These are phyloP conservation scores for Echinochloa phyllopogon DNA, from an alignment of 176 grass and related monocot species.

Conservation along the genomic window DNA sequence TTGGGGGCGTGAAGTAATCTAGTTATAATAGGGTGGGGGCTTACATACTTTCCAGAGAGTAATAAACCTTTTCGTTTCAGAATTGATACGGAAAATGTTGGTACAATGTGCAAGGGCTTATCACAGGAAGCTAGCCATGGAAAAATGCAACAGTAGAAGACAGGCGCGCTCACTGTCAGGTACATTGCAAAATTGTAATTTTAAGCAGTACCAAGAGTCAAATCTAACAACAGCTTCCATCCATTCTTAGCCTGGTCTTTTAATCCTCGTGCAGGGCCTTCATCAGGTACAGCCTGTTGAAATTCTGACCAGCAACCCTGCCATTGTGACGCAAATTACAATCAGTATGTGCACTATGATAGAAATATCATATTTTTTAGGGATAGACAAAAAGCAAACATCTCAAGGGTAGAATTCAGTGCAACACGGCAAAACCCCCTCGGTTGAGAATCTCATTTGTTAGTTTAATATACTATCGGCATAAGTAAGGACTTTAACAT, in stretches of 20 bases:
- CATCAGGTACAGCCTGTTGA: conserved; percentile 81
- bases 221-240: conserved; percentile 28
- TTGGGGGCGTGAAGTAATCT: too few relatives aligned
- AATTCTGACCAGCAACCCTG: conserved; percentile 88
- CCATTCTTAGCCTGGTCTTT: conserved; percentile 30
- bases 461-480: neutral
- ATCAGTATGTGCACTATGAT: neutral
- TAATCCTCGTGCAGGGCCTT: conserved; percentile 91
- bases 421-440: neutral
- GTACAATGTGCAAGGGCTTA: neutral
- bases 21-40: too few relatives aligned
- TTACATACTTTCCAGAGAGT: too few relatives aligned
- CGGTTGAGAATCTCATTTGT: neutral
- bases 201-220: conserved; percentile 12
- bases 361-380: neutral
- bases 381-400: neutral
- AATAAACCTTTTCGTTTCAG: neutral
- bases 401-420: neutral
- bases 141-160: conserved; percentile 15
- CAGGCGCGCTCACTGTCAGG: neutral
- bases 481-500: neutral
- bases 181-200: conserved; percentile 45
- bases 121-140: conserved; percentile 13
- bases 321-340: conserved; percentile 19
- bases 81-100: neutral